phyloP scores from a whole-genome alignment of 2,329 filamentous ascomycete species.

The Sporothrix phasma region DNA sequence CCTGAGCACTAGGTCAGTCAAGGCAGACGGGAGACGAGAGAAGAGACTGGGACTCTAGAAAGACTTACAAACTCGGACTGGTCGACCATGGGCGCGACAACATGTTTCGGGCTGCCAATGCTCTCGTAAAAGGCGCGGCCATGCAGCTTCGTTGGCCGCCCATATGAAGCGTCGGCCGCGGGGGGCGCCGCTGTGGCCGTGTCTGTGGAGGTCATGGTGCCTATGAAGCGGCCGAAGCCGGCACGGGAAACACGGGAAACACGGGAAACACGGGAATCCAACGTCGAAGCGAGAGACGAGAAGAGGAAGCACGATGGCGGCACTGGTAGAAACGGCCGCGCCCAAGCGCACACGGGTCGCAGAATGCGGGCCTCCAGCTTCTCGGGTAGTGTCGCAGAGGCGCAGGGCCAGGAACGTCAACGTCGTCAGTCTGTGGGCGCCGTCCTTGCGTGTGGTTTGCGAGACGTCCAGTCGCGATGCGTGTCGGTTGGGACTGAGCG shows the following conservation, averaged over 20 bases:
- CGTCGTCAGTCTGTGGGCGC: not conserved
- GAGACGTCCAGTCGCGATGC: not conserved
- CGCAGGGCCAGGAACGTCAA: too few relatives aligned
- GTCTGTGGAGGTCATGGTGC: constrained; percentile 11
- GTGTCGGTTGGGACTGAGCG: not conserved
- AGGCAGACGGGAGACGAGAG: not conserved
- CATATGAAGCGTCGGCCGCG: constrained; percentile 1
- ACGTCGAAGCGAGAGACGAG: not conserved
- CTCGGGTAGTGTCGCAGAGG: not conserved
- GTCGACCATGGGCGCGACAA: constrained; percentile 96
- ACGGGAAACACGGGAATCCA: too few relatives aligned
- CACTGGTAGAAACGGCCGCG: not conserved
- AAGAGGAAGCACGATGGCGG: not conserved
- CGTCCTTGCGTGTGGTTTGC: not conserved
- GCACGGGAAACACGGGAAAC: too few relatives aligned
- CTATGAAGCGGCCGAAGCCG: constrained; percentile 15
- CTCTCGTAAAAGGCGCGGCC: constrained; percentile 91
- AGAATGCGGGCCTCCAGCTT: constrained; percentile 14
- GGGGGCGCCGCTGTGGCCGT: not conserved
- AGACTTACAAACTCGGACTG: constrained; percentile 87
- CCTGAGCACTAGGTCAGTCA: constrained; percentile 40
- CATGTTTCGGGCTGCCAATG: constrained; percentile 80
- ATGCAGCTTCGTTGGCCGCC: constrained; percentile 49
- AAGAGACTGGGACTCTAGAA: too few relatives aligned
- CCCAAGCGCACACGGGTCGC: constrained; percentile 7